Evolutionary conservation across 495 filamentous ascomycete genomes (phyloP), one percentile per base, ranked within the genome.

Genomic region (Hypoxylon lienhwacheense): DNA sequence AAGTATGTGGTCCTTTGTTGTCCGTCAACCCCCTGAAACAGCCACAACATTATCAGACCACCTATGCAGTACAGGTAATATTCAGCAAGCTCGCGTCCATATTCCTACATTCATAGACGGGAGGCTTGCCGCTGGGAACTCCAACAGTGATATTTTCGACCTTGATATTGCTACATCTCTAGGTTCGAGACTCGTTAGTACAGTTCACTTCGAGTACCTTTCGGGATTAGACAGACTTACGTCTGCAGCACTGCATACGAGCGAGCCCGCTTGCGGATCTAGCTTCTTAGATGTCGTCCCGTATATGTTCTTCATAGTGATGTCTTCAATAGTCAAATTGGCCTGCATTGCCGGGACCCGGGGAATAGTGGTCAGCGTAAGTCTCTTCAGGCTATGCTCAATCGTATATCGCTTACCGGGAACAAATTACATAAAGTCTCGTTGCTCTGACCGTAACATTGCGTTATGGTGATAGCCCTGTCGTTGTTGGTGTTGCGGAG

Each of bases 401-500:
- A 1, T 3, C 4, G 7, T 26, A 12, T 5, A 19, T 3, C 10
- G 35, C 62, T 43, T 29, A 65, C 62, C 31, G 57, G 51, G 7
- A 42, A 61, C 26, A 55, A 45, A 15, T 61, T 61, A 21, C 57
- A 61, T 7, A 61, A 16, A 1, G 57, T 61, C 46, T 61, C 11
- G 25, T 61, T 61, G 34, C 66, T 76, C 61, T 83, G 79, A 3
- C 79, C 79, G 47, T 84, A 84, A 67, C 81, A 84, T 61, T 83
- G 80, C 17, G 79, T 82, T 22, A 84, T 70, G 42, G 82, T 79
- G 51, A 84, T 79, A 1, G 78, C 78, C 34, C 77, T 81, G 61
- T 85, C 81, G 41, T 82, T 81, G 47, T 86, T 83, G 41, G 72
- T 65, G 53, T 81, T 73, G 43, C 63, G 64, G 65, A 84, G 76